Evolutionary conservation across 164 flowering plant genomes (phyloP).

Genomic region (Chimonanthus salicifolius): DNA sequence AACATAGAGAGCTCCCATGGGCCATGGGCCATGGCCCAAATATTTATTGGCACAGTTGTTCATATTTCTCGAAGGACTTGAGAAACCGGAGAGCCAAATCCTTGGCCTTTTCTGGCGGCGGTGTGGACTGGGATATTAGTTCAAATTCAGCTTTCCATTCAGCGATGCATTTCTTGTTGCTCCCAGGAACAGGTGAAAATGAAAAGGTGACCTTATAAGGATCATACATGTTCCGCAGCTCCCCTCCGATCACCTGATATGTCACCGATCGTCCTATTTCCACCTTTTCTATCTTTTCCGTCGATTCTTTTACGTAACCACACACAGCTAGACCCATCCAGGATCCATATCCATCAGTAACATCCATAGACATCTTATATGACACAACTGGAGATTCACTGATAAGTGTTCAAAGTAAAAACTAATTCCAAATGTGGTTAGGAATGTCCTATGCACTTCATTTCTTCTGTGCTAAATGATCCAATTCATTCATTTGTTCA

Average conservation of each 20-base stretch:
- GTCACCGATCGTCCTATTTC: slow-evolving; percentile 39
- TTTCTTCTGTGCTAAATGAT: too few relatives aligned
- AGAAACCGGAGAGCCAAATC: slow-evolving; percentile 37
- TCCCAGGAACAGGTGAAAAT: slow-evolving; percentile 22
- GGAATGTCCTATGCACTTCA: too few relatives aligned
- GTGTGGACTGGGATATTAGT: slow-evolving; percentile 30
- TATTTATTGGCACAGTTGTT: slow-evolving; percentile 2
- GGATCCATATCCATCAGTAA: not conserved
- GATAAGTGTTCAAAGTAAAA: too few relatives aligned
- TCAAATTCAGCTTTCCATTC: slow-evolving; percentile 47
- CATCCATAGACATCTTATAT: too few relatives aligned
- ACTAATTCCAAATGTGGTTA: too few relatives aligned
- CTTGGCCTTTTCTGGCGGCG: slow-evolving; percentile 42
- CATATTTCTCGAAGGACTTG: slow-evolving; percentile 25
- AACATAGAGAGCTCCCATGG: too few relatives aligned
- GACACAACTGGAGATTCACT: too few relatives aligned
- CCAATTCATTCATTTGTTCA: too few relatives aligned
- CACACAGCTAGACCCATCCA: slow-evolving; percentile 25
- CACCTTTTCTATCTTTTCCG: slow-evolving; percentile 47
- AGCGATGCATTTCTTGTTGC: slow-evolving; percentile 30
- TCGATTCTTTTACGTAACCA: slow-evolving; percentile 43
- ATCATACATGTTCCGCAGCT: slow-evolving; percentile 35
- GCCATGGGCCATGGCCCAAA: too few relatives aligned
- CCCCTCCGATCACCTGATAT: slow-evolving; percentile 36
- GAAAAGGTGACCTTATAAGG: slow-evolving; percentile 52